phyloP scores from a whole-genome alignment of 2,329 filamentous ascomycete species.

The Calycina herbarum region DNA sequence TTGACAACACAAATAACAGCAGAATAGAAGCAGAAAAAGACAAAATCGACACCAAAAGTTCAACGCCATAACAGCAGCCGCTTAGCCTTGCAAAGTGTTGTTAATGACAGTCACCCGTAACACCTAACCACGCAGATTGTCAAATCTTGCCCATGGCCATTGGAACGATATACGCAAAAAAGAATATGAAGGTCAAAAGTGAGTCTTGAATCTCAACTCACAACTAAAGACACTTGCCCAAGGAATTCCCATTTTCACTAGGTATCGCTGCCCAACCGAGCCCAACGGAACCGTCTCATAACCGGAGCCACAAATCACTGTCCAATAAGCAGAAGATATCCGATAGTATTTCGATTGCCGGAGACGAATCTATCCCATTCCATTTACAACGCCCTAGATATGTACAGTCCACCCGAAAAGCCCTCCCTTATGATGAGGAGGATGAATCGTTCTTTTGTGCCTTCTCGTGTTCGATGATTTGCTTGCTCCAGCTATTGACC shows the following conservation, averaged over 20 bases:
- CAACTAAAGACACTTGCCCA: no score
- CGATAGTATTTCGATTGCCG: not conserved
- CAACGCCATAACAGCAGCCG: no score
- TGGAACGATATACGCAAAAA: no score
- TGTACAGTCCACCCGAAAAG: conserved; percentile 28
- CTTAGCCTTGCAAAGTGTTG: no score
- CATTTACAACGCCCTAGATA: conserved; percentile 32
- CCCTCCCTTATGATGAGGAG: conserved; percentile 9
- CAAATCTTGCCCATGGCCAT: no score
- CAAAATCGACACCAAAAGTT: no score
- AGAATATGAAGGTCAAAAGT: no score
- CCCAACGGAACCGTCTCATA: not conserved
- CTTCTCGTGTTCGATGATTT: conserved; percentile 69
- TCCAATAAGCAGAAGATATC: not conserved
- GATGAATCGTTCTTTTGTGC: conserved; percentile 37
- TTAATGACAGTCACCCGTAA: no score
- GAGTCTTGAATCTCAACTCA: no score
- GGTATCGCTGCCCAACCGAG: not conserved
- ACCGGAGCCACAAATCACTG: not conserved
- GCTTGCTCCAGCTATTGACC: conserved; percentile 63
- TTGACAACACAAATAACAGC: no score
- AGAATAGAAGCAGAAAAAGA: no score
- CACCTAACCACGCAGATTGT: no score
- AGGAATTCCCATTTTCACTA: not conserved
- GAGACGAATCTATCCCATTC: conserved; percentile 13